These are phyloP conservation scores for Vanilla planifolia DNA, from an alignment of 106 monocot species.

Conservation along the genomic window DNA sequence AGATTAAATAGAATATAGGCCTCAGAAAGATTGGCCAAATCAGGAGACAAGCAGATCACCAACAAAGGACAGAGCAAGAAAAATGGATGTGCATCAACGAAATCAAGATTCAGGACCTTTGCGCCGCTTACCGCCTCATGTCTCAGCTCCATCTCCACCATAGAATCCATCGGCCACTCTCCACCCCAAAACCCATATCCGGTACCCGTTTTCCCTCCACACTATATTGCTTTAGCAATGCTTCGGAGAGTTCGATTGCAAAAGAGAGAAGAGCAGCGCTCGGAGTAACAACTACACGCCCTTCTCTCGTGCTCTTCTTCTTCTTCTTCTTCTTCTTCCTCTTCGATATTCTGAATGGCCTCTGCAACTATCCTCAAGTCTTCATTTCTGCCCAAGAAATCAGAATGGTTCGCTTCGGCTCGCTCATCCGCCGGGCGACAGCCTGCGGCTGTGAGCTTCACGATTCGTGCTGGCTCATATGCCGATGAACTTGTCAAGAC, in stretches of 20 bases:
- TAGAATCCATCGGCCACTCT: conserved; percentile 33
- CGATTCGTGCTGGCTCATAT: conserved; percentile 58
- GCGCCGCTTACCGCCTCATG: conserved; percentile 11
- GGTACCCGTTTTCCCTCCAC: conserved; percentile 13
- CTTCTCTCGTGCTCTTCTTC: neutral
- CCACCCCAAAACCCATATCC: conserved; percentile 76
- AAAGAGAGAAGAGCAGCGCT: neutral
- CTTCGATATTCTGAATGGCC: conserved; percentile 36
- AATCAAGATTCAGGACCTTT: conserved; percentile 13
- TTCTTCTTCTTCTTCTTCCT: too few relatives aligned
- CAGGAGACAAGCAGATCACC: neutral
- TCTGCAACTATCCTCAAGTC: conserved; percentile 88
- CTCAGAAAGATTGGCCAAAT: neutral
- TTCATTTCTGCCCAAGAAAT: conserved; percentile 77
- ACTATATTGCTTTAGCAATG: conserved; percentile 9
- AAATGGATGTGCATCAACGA: neutral
- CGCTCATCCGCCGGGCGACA: conserved; percentile 14
- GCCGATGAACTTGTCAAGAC: conserved; percentile 90
- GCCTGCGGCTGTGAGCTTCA: conserved; percentile 36
- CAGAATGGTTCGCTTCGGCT: conserved; percentile 47
- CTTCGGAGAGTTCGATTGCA: neutral
- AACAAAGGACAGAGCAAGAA: neutral
- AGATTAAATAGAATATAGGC: too few relatives aligned
- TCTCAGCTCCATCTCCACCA: conserved; percentile 27
- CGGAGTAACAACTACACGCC: neutral